phyloP scores from a whole-genome alignment of 2,329 filamentous ascomycete genomes.

The Xylaria polymorpha region DNA sequence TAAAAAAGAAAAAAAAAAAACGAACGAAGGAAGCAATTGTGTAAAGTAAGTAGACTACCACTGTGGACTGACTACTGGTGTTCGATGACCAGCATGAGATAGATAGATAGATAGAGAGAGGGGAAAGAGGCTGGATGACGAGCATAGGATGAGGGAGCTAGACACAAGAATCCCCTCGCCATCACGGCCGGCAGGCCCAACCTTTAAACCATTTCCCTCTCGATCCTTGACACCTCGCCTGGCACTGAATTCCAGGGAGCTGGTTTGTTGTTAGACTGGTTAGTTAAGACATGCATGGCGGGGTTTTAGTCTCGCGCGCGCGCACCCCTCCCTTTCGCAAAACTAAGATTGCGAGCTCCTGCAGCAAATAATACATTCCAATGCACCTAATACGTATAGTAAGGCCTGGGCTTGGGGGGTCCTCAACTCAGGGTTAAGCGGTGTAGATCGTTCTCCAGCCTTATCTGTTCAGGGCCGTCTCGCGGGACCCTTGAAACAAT shows the following conservation, averaged over 20 bases:
- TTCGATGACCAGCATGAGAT: slow-evolving; percentile 7
- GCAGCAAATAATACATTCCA: slow-evolving; percentile 33
- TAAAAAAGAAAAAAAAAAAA: neutral
- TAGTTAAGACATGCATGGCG: slow-evolving; percentile 24
- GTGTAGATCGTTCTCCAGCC: slow-evolving; percentile 37
- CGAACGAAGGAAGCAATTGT: neutral
- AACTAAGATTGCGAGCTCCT: slow-evolving; percentile 35
- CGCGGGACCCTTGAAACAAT: slow-evolving; percentile 34
- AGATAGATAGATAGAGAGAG: neutral
- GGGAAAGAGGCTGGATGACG: slow-evolving; percentile 13
- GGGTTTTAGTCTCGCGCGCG: slow-evolving; percentile 29
- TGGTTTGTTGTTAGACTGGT: slow-evolving; percentile 11
- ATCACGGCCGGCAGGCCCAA: slow-evolving; percentile 30
- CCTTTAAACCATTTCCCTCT: slow-evolving; percentile 34
- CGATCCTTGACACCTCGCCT: slow-evolving; percentile 28
- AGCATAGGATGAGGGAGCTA: slow-evolving; percentile 17
- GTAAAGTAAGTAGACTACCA: neutral
- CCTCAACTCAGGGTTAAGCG: slow-evolving; percentile 18
- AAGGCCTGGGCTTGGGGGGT: slow-evolving; percentile 12
- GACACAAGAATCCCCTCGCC: slow-evolving; percentile 13
- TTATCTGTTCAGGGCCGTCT: slow-evolving; percentile 22
- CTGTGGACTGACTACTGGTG: slow-evolving; percentile 11
- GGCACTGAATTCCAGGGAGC: slow-evolving; percentile 24
- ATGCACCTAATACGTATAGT: slow-evolving; percentile 35
- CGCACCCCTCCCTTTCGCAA: slow-evolving; percentile 22